phyloP scores from a whole-genome alignment of 2,329 filamentous ascomycete genomes.

The Penicillium occitanis region DNA sequence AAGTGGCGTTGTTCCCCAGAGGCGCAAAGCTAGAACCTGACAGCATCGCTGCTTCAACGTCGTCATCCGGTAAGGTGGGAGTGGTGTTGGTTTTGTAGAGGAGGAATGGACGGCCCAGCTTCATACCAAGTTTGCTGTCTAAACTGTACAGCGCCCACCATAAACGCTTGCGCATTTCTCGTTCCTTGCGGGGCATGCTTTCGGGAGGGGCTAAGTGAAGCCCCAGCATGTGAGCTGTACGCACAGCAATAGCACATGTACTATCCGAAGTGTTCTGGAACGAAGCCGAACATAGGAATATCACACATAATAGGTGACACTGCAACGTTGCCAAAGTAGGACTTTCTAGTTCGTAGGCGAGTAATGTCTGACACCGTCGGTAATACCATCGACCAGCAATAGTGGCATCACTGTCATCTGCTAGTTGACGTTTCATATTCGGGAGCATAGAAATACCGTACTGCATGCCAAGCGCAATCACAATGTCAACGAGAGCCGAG shows the following conservation, averaged over 20 bases:
- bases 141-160: constrained; percentile 56
- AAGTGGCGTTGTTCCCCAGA: constrained; percentile 39
- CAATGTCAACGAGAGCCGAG: constrained; percentile 55
- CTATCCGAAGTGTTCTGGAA: constrained; percentile 52
- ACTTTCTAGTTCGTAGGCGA: constrained; percentile 50
- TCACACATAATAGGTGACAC: constrained; percentile 46
- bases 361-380: constrained; percentile 47
- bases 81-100: constrained; percentile 36
- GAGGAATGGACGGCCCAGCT: constrained; percentile 49
- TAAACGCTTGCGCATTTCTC: constrained; percentile 52
- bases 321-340: constrained; percentile 52
- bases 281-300: constrained; percentile 51
- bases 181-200: constrained; percentile 33
- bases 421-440: constrained; percentile 14
- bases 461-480: constrained; percentile 55
- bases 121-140: constrained; percentile 50
- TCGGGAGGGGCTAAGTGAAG: constrained; percentile 49
- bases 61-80: constrained; percentile 42
- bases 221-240: constrained; percentile 50
- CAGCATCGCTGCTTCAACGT: constrained; percentile 30
- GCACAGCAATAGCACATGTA: constrained; percentile 43
- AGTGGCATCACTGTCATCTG: constrained; percentile 38
- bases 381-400: constrained; percentile 51
- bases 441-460: constrained; percentile 34
- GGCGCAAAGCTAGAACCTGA: constrained; percentile 36